Evolutionary conservation across 2,329 filamentous ascomycete genomes (phyloP).

Genomic region (Waltergamsia citrina): DNA sequence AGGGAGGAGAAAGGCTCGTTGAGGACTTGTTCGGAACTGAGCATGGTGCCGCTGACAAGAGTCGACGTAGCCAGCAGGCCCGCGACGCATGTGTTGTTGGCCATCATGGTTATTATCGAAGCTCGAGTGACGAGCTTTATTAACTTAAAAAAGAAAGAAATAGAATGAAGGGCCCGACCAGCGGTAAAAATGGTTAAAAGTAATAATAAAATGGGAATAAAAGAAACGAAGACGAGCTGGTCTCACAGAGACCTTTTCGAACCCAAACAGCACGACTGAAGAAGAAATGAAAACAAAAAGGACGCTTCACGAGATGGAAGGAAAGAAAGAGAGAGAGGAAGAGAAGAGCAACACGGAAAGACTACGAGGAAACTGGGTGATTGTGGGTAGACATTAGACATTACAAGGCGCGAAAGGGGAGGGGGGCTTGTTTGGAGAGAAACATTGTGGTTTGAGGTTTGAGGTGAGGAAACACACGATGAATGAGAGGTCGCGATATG

Average conservation of each 20-base stretch:
- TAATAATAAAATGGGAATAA: neutral
- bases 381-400: neutral
- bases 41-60: conserved; percentile 8
- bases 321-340: neutral
- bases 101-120: neutral
- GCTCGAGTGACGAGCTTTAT: too few relatives aligned
- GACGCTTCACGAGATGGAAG: neutral
- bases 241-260: too few relatives aligned
- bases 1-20: conserved; percentile 10
- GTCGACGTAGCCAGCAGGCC: conserved; percentile 4
- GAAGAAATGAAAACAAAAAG: neutral
- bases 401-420: neutral
- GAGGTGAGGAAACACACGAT: conserved; percentile 4
- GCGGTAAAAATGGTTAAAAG: neutral
- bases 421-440: neutral
- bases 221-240: too few relatives aligned
- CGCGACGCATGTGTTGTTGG: neutral
- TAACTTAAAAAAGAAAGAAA: neutral
- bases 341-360: neutral
- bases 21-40: conserved; percentile 19
- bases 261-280: neutral
- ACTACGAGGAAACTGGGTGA: neutral
- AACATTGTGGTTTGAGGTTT: neutral
- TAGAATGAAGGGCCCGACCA: neutral
- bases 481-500: conserved; percentile 2